Evolutionary conservation across 306 rosid genomes (phyloP), one percentile per base, ranked within the genome.

Genomic region (Vigna radiata): DNA sequence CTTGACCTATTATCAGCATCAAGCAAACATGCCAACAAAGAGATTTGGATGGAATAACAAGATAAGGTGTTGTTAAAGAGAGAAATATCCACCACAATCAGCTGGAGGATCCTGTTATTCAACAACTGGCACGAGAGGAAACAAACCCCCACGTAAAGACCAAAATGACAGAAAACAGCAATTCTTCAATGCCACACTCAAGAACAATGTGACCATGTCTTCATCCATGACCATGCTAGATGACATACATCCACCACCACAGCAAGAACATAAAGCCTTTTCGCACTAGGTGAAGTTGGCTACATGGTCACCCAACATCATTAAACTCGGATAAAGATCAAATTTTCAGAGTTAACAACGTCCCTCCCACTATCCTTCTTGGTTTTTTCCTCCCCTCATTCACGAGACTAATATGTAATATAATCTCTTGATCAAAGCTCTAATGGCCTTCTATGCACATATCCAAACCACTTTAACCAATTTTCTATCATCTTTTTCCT

Each of bases 1-100:
- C 73, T 79, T 41, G 41, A 47, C 75, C 79, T 2, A 77, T 73
- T 4, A 77, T 73, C 36, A 31, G 75, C 47, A 29, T 27, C 31
- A 3, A 66, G 43, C 79, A 46, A 70, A 23, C 66, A 39, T 25
- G 53, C 61, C 66, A 19, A 69, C 14, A 72, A 58, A 15, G 56
- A 56, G 56, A 44, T 19, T 21, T 23, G 14, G 41, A 68, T 46
- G 7, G 36, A 41, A 66, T 43, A 43, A 44, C 37, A 66, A 43
- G 50, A 41, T 2, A 18, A 19, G 36, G 54, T 43, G 15, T 68
- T 14, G 8, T 21, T 68, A 14, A 23, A 68, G 23, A 43, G 31
- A 18, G 70, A 66, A 41, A 19, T n/a, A 6, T 29, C 52, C 19
- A 43, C 37, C 55, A 19, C 1, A 1, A 7, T 68, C 23, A 21